Conservation (phyloP, 2,329 filamentous ascomycete species). For the Claviceps pusilla region DNA sequence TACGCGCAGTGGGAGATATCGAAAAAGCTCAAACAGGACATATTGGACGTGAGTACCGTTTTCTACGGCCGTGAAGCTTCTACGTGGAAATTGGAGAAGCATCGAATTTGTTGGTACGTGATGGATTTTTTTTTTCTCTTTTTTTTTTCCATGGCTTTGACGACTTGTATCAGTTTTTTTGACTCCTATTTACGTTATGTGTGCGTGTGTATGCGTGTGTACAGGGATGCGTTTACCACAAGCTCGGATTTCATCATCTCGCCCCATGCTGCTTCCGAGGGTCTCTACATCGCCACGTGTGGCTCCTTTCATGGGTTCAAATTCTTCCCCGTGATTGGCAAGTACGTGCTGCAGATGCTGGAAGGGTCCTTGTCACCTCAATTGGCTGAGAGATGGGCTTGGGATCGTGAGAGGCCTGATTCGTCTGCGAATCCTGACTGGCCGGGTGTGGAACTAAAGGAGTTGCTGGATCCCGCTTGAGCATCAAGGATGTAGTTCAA, state of each 20-base stretch:
- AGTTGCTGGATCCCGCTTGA: constrained; percentile 23
- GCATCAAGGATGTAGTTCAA: constrained; percentile 3
- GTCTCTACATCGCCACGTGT: constrained; percentile 47
- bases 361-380: constrained; percentile 29
- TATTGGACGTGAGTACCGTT: constrained; percentile 37
- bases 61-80: constrained; percentile 44
- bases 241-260: constrained; percentile 49
- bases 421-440: constrained; percentile 36
- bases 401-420: constrained; percentile 45
- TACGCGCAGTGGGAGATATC: constrained; percentile 51
- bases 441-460: constrained; percentile 41
- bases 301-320: constrained; percentile 56
- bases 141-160: too few species aligned
- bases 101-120: constrained; percentile 51
- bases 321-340: constrained; percentile 50
- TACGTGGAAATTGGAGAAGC: constrained; percentile 43
- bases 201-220: background rate
- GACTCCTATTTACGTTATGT: too few species aligned
- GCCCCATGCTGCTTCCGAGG: constrained; percentile 33
- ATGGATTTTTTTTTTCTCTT: too few species aligned
- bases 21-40: constrained; percentile 39
- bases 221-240: constrained; percentile 50
- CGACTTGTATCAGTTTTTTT: background rate
- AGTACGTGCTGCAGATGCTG: constrained; percentile 44
- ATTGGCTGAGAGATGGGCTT: constrained; percentile 35